A percentile compares a stretch with the other conserved stretches of the same genome.
Conservation (phyloP, 768 basidiomycete genomes). For the Leucogyrophana mollusca region DNA sequence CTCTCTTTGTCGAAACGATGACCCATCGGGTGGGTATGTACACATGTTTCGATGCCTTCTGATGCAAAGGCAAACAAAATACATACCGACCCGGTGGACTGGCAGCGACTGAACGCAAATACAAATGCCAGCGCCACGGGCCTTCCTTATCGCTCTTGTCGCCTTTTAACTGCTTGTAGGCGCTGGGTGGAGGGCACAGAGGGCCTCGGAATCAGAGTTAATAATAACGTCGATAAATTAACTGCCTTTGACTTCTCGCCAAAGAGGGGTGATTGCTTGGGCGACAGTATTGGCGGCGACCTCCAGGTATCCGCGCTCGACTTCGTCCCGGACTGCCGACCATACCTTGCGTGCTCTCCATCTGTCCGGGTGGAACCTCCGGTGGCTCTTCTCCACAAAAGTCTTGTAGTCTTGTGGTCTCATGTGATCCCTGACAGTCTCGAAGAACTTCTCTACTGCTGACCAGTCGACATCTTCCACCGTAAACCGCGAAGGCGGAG, state of each 20-base stretch:
- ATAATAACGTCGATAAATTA: too few species aligned
- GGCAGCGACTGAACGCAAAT: too few species aligned
- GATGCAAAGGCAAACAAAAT: too few species aligned
- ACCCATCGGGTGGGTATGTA: too few species aligned
- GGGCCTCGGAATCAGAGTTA: too few species aligned
- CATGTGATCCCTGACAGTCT: slow-evolving; percentile 48
- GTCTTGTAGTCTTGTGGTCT: slow-evolving; percentile 59
- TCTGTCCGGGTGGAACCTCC: slow-evolving; percentile 77
- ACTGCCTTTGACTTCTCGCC: slow-evolving; percentile 42
- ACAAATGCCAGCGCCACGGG: too few species aligned
- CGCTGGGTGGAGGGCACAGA: too few species aligned
- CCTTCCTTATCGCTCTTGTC: too few species aligned
- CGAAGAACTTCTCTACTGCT: slow-evolving; percentile 72
- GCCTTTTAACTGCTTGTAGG: too few species aligned
- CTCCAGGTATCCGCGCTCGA: slow-evolving; percentile 57
- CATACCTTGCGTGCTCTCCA: slow-evolving; percentile 72
- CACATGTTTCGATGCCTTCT: too few species aligned
- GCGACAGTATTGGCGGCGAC: slow-evolving; percentile 73
- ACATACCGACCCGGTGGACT: too few species aligned
- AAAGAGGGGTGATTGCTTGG: slow-evolving; percentile 72
- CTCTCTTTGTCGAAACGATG: too few species aligned
- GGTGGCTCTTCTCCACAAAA: slow-evolving; percentile 69
- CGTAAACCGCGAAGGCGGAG: slow-evolving; percentile 47
- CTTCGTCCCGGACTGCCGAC: slow-evolving; percentile 54
- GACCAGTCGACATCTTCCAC: slow-evolving; percentile 71